Evolutionary conservation across 306 rosid genomes (phyloP).

Genomic region (Prunus mume): DNA sequence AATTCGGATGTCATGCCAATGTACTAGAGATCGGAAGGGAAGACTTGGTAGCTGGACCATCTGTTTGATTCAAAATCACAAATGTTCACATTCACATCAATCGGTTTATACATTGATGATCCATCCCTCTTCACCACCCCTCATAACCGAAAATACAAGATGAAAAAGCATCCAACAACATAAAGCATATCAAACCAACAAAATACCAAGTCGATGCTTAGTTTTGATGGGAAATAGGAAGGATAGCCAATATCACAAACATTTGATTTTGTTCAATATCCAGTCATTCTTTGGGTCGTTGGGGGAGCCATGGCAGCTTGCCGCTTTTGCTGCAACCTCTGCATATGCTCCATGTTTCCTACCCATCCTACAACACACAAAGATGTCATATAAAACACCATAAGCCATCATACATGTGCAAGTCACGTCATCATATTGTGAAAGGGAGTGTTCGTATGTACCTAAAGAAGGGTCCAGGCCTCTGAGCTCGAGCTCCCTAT

Average conservation of each 20-base stretch:
- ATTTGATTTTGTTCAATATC: slow-evolving; percentile 1
- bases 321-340: slow-evolving; percentile 4
- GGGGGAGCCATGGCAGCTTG: slow-evolving; percentile 17
- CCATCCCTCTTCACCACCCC: slow-evolving; percentile 2
- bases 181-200: too few species aligned
- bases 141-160: neutral
- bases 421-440: too few species aligned
- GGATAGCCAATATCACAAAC: neutral
- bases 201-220: too few species aligned
- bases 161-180: too few species aligned
- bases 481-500: slow-evolving; percentile 27
- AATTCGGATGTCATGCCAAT: neutral
- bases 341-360: slow-evolving; percentile 17
- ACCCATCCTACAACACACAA: slow-evolving; percentile 26
- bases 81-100: neutral
- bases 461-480: slow-evolving; percentile 33
- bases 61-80: neutral
- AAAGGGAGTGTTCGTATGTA: neutral
- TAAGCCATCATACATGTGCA: neutral
- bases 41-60: too few species aligned
- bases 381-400: neutral
- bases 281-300: slow-evolving; percentile 8
- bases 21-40: neutral
- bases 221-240: too few species aligned
- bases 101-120: neutral